Base-by-base conservation (phyloP, 805 yeast species). In the Starmera quercuum region DNA sequence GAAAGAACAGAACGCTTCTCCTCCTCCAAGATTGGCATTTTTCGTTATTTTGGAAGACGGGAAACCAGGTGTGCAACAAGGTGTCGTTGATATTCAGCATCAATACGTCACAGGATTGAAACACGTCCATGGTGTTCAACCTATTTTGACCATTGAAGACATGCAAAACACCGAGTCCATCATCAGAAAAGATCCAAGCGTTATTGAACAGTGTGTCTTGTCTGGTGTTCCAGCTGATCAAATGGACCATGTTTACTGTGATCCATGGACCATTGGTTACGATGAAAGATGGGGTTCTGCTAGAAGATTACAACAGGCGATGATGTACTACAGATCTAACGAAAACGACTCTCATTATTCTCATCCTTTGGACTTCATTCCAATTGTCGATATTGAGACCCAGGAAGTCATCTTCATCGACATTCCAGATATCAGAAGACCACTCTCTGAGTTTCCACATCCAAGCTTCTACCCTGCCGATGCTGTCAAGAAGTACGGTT, bases 261-360 rank as follows among this genome's bases (percentile, higher is more conserved):
- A 76, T 51, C 78, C 81, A 33, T 75, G 82, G 82, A 72, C 82
- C 21, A 75, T 77, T 49, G 83, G 83, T 31, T 76, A 72, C 49
- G 83, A 77, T 53, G 82, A 73, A 62, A 70, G 90, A 61, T 82
- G 85, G 83, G 90, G 90, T 29, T 73, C 81, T 30, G 67, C 75
- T 32, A 70, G 73, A 56, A 70, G 92, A 60, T 68, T 82, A 41
- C 90, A 82, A 59, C 92, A 82, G 59, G 88, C 88, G 27, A 68
- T 83, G 57, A 69, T 83, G 70, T 82, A 79, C 66, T 83, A 78
- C 71, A 71, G 87, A 63, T 64, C 75, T 12, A 64, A 76, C 52
- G 86, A 78, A 59, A 84, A 82, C 53, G 92, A 81, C 57, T 78
- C 86, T 29, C 80, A 75, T 54, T 75, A 75, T 58, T 59, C 65